Evolutionary conservation across 2,329 filamentous ascomycete species (phyloP), one percentile per base, ranked within the genome.

Genomic region (Plenodomus biglobosus): DNA sequence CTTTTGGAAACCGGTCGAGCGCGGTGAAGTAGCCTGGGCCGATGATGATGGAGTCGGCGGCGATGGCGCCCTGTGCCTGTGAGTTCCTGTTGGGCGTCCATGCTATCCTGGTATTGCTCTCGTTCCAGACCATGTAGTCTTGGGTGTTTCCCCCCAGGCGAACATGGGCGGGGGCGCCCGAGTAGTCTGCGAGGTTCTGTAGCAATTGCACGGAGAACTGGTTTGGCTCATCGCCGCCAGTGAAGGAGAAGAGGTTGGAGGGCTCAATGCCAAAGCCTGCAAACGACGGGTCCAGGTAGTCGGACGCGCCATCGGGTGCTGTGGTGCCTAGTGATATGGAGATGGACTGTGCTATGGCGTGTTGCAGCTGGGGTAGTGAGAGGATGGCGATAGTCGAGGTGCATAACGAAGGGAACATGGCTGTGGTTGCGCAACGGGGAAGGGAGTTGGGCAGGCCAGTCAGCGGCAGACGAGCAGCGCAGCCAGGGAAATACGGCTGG

Each of bases 241-340:
- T 78, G 61, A 78, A 80, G 42, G 77, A 77, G 64, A 76, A 80
- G 7, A 80, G 68, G 51, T 80, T 79, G 17, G 76, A 78, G 20
- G 78, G 74, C 66, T 80, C 78, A 52, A 80, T 79, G 38, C 78
- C 77, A 49, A 80, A 78, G 47, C 77, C 77, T 8, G 75, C 77
- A 55, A 75, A 79, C 1, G 75, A 75, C 8, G 73, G 71, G 56
- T 72, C 65, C 47, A 79, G 52, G 27, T 65, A 61, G 30, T 65
- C 58, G 6, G 69, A 74, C 30, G 70, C 63, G 34, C 53, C 60
- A 37, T 50, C 52, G 8, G 68, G 55, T 6, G 69, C 64, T 18
- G 53, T 64, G n/a, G 58, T 47, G 6, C 62, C 52, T 20, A 66
- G 60, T 16, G 67, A 64, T 32, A 73, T 46, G 37, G 70, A 69